phyloP scores from a whole-genome alignment of 2,329 filamentous ascomycete species.

The Arthrobotrys musiformis region DNA sequence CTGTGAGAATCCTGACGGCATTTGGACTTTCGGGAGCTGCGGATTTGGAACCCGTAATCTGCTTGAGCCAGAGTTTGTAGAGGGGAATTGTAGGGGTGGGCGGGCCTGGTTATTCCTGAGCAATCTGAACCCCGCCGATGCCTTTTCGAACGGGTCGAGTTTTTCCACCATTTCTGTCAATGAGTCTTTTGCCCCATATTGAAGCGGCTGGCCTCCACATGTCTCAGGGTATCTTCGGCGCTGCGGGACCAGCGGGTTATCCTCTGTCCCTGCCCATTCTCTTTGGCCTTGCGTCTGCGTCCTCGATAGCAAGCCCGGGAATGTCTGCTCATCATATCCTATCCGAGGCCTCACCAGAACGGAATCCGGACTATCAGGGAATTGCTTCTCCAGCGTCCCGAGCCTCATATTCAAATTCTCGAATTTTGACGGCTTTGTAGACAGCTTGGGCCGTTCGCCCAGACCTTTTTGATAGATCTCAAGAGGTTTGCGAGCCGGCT shows the following conservation, averaged over 20 bases:
- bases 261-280: neutral
- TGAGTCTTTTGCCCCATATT: neutral
- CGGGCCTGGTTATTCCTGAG: neutral
- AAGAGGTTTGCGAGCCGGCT: neutral
- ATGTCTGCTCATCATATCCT: neutral
- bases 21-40: neutral
- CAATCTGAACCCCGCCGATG: neutral
- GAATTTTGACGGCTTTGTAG: neutral
- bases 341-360: neutral
- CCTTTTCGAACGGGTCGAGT: neutral
- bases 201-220: neutral
- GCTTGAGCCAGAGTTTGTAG: neutral
- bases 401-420: neutral
- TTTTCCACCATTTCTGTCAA: neutral
- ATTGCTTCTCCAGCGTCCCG: neutral
- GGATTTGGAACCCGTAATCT: neutral
- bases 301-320: neutral
- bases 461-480: neutral
- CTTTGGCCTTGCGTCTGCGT: neutral
- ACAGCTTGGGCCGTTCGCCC: neutral
- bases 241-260: neutral
- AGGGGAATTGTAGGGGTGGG: neutral
- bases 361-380: constrained; percentile 1
- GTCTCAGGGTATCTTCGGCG: neutral
- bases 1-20: constrained; percentile 6